These are phyloP conservation scores for Anisodus acutangulus DNA, from an alignment of 257 asterid species.

Conservation along the genomic window DNA sequence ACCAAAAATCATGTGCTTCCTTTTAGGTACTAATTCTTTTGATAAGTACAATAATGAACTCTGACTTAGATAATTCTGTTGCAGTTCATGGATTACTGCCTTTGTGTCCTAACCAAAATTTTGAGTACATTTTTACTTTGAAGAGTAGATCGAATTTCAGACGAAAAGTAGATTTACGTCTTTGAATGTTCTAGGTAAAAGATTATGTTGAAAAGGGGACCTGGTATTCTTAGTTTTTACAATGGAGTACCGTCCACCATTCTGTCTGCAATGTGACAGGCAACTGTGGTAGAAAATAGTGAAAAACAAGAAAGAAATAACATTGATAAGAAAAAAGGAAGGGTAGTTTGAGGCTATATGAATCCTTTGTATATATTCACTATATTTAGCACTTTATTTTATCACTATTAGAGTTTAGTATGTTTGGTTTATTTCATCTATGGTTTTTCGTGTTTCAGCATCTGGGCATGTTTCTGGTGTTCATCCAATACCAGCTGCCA, in stretches of 20 bases:
- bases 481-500: constrained; percentile 80
- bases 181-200: not conserved
- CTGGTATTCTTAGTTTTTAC: not conserved
- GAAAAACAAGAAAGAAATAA: not conserved
- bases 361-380: not conserved
- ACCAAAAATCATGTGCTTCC: not conserved
- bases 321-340: not conserved
- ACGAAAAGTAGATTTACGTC: not conserved
- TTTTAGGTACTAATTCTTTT: not conserved
- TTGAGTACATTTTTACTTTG: not conserved
- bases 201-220: not conserved
- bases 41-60: not conserved
- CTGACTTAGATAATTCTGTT: not conserved
- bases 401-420: not conserved
- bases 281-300: not conserved
- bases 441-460: constrained; percentile 51
- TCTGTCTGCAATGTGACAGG: not conserved
- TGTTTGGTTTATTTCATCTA: constrained; percentile 30
- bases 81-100: not conserved
- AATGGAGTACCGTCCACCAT: not conserved
- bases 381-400: not conserved
- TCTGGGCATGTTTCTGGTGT: constrained; percentile 85
- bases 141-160: not conserved
- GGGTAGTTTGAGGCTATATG: not conserved
- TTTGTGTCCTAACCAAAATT: not conserved